A percentile compares a stretch with the other conserved stretches of the same genome.
Evolutionary conservation across 2,329 filamentous ascomycete species (phyloP).

Genomic region (Hortaea werneckii): DNA sequence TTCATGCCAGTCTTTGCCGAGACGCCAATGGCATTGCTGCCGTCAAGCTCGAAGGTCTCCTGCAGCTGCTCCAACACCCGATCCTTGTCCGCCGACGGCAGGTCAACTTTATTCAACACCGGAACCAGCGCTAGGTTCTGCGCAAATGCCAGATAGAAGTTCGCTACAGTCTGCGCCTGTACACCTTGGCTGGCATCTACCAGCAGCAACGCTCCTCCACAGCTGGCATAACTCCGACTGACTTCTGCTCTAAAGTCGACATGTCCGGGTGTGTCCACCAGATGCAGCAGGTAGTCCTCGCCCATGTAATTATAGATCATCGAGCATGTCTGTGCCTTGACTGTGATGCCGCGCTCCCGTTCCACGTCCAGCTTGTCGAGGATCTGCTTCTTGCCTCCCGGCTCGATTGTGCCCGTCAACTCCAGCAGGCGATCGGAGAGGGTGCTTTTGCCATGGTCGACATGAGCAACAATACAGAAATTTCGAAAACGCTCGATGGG

Average conservation of each 20-base stretch:
- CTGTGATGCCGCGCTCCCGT: slow-evolving; percentile 89
- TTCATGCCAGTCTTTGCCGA: slow-evolving; percentile 93
- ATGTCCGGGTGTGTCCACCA: slow-evolving; percentile 94
- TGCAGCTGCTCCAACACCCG: slow-evolving; percentile 79
- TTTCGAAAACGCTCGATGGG: slow-evolving; percentile 77
- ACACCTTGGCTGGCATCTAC: slow-evolving; percentile 95
- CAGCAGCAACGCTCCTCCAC: slow-evolving; percentile 80
- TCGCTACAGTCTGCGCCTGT: slow-evolving; percentile 95
- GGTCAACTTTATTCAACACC: slow-evolving; percentile 93
- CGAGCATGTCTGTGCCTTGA: slow-evolving; percentile 96
- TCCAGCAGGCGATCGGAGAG: slow-evolving; percentile 87
- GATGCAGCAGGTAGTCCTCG: slow-evolving; percentile 81
- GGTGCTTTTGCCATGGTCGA: slow-evolving; percentile 97
- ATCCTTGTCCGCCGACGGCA: slow-evolving; percentile 78
- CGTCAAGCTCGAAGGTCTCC: slow-evolving; percentile 77
- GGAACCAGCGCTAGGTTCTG: slow-evolving; percentile 80
- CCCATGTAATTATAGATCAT: slow-evolving; percentile 90
- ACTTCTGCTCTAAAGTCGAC: slow-evolving; percentile 97
- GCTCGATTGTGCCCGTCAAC: slow-evolving; percentile 82
- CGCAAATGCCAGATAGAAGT: slow-evolving; percentile 94
- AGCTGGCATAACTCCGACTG: slow-evolving; percentile 88
- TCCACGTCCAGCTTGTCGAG: slow-evolving; percentile 96
- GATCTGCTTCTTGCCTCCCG: slow-evolving; percentile 85
- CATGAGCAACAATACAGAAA: slow-evolving; percentile 97
- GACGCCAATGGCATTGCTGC: slow-evolving; percentile 62